A percentile compares a stretch with the other conserved stretches of the same genome.
Evolutionary conservation across 179 eudicot genomes (phyloP).

Genomic region (Spergularia azorica): DNA sequence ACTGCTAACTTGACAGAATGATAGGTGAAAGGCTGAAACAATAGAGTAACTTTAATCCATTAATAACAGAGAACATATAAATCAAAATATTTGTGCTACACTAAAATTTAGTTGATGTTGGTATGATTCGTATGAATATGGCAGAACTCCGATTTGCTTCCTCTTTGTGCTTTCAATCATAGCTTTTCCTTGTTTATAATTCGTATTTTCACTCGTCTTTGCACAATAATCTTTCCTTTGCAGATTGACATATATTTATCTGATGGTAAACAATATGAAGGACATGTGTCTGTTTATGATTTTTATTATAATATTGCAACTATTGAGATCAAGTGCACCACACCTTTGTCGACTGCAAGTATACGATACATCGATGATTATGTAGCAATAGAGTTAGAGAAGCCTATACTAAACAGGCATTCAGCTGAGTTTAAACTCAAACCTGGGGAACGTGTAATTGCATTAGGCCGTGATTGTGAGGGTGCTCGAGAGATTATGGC

Average conservation of each 20-base stretch:
- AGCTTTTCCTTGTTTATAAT: neutral
- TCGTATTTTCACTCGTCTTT: neutral
- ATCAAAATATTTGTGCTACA: too few species aligned
- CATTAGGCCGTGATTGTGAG: slow-evolving; percentile 1
- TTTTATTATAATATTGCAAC: slow-evolving; percentile 15
- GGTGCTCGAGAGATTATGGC: slow-evolving; percentile 15
- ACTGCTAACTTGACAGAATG: too few species aligned
- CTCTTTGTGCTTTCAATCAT: neutral
- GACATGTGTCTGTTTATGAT: neutral
- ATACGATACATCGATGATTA: slow-evolving; percentile 9
- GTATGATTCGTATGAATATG: too few species aligned
- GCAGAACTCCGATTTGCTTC: neutral
- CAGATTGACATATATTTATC: slow-evolving; percentile 9
- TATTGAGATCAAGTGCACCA: neutral
- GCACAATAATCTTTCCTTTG: neutral
- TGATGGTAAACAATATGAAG: slow-evolving; percentile 8
- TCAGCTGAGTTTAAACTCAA: neutral
- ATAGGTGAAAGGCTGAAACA: too few species aligned
- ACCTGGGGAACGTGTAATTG: slow-evolving; percentile 6
- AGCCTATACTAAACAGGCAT: neutral
- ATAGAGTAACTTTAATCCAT: too few species aligned
- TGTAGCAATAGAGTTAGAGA: neutral
- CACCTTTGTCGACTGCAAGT: neutral
- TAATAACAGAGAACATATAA: too few species aligned
- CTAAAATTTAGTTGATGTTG: neutral